Evolutionary conservation across 2,329 filamentous ascomycete species (phyloP).

Genomic region (Diplocarpon rosae): DNA sequence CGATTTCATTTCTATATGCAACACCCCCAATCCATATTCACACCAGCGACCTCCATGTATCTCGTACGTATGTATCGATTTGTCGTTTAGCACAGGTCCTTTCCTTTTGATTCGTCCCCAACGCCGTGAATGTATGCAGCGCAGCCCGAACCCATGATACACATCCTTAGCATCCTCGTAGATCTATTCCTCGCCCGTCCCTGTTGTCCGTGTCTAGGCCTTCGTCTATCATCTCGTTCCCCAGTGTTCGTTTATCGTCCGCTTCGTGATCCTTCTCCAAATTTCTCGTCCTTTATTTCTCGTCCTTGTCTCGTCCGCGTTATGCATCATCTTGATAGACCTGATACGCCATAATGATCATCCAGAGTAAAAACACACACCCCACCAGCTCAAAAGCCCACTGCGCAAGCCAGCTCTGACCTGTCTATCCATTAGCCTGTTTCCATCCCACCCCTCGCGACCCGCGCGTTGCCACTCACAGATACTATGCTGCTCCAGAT

Average conservation of each 20-base stretch:
- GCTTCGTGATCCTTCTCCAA: not conserved
- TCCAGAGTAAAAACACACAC: conserved; percentile 51
- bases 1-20: not conserved
- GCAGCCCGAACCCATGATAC: not conserved
- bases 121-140: not conserved
- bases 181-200: not conserved
- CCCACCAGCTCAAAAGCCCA: conserved; percentile 54
- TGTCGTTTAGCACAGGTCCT: no score
- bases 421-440: conserved; percentile 27
- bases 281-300: no score
- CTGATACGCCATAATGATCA: conserved; percentile 57
- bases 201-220: not conserved
- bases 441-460: not conserved
- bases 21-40: not conserved
- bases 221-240: not conserved
- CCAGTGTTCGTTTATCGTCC: not conserved
- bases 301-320: not conserved
- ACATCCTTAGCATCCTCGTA: no score
- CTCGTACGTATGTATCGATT: not conserved
- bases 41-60: not conserved
- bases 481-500: conserved; percentile 52
- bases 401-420: conserved; percentile 52
- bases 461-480: conserved; percentile 36
- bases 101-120: not conserved
- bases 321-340: conserved; percentile 34